These are phyloP conservation scores for Clarireedia paspali DNA, from an alignment of 2,329 filamentous ascomycete species.

Conservation along the genomic window DNA sequence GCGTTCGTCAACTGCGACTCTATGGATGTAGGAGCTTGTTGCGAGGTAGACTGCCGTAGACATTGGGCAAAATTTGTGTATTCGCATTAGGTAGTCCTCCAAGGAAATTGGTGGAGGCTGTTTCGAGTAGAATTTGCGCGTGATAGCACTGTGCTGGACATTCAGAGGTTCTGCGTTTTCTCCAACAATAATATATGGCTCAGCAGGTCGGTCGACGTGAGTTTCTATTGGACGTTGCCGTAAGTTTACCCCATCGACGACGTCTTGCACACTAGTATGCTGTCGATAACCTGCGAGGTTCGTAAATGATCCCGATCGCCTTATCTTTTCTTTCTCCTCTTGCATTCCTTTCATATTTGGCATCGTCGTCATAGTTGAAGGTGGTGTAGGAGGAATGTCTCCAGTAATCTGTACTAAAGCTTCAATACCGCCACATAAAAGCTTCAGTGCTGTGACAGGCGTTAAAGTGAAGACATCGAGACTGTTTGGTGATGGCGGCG, in stretches of 20 bases:
- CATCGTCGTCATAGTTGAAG: constrained; percentile 53
- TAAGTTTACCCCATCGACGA: constrained; percentile 49
- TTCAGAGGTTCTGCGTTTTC: constrained; percentile 65
- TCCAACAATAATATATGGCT: constrained; percentile 54
- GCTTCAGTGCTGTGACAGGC: constrained; percentile 66
- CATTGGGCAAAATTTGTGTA: constrained; percentile 89
- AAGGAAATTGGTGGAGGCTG: constrained; percentile 75
- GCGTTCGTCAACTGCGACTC: constrained; percentile 68
- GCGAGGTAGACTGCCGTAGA: constrained; percentile 90
- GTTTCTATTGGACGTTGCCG: constrained; percentile 29
- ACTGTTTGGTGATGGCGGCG: constrained; percentile 29
- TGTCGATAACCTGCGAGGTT: constrained; percentile 26
- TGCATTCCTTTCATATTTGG: constrained; percentile 58
- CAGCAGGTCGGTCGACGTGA: constrained; percentile 17
- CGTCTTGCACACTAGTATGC: constrained; percentile 26
- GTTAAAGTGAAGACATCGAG: constrained; percentile 68
- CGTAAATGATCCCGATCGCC: constrained; percentile 47
- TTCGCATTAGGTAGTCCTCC: constrained; percentile 74
- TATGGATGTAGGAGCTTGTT: constrained; percentile 79
- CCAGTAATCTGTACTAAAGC: constrained; percentile 44
- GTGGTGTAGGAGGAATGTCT: constrained; percentile 65
- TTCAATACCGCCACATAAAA: constrained; percentile 68
- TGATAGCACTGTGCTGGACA: constrained; percentile 76
- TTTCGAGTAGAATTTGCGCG: constrained; percentile 89
- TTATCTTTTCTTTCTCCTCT: constrained; percentile 53